Evolutionary conservation across 1,284 basidiomycete genomes (phyloP).

Genomic region (Takashimella tepidaria): DNA sequence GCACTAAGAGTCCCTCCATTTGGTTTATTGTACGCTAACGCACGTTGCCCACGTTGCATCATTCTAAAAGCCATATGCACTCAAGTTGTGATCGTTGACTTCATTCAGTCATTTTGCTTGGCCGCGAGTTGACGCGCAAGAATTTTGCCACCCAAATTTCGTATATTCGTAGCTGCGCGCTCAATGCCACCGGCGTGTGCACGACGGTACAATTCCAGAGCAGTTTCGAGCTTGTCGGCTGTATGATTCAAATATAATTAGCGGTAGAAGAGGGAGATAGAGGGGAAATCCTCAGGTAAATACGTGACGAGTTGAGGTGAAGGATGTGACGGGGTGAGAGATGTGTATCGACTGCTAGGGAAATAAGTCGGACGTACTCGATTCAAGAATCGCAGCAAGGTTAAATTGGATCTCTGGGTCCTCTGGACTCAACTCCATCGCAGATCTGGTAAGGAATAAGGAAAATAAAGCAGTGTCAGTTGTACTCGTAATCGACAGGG

Average conservation of each 20-base stretch:
- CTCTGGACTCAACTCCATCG: slow-evolving; percentile 76
- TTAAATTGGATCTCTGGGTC: slow-evolving; percentile 95
- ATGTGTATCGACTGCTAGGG: not conserved
- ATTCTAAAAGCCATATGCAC: too few species aligned
- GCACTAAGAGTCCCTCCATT: too few species aligned
- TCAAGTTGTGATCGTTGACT: too few species aligned
- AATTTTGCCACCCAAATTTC: slow-evolving; percentile 45
- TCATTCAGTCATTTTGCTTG: slow-evolving; percentile 5
- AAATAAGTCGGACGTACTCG: slow-evolving; percentile 39
- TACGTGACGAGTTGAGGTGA: not conserved
- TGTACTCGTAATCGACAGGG: slow-evolving; percentile 18
- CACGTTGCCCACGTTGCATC: too few species aligned
- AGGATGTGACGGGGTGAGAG: not conserved
- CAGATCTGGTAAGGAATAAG: slow-evolving; percentile 56
- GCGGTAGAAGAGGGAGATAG: not conserved
- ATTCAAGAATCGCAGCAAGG: slow-evolving; percentile 56
- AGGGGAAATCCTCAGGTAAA: not conserved
- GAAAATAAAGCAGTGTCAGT: not conserved
- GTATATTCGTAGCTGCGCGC: slow-evolving; percentile 43
- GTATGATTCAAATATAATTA: slow-evolving; percentile 2
- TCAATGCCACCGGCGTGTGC: slow-evolving; percentile 44
- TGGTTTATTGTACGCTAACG: too few species aligned
- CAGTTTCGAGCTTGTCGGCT: slow-evolving; percentile 44
- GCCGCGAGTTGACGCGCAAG: slow-evolving; percentile 20
- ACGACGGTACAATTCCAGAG: slow-evolving; percentile 43